Evolutionary conservation across 2,329 filamentous ascomycete species (phyloP), one percentile per base, ranked within the genome.

Genomic region (Exophiala spinifera): DNA sequence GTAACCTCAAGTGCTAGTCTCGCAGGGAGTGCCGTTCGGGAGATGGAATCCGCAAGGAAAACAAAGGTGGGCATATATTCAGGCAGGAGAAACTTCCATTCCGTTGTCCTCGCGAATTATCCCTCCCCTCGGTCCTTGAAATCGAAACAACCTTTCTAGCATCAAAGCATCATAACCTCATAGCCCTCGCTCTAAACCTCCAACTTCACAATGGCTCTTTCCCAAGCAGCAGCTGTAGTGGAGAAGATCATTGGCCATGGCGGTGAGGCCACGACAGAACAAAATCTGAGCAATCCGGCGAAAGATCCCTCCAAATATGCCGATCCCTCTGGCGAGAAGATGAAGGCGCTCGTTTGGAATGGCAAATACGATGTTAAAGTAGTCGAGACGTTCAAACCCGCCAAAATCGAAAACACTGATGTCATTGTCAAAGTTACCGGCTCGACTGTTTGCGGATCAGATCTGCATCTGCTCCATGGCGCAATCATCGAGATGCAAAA

Each of bases 261-360:
- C 62, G 77, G 81, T 62, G 86, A 85, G 64, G 79, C 84, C 15
- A 76, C 79, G 49, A 87, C 83, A 1, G 73, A 78, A 14, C 88
- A 92, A 59, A 84, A 94, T 65, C 76, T 92, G 45, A 75, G 80
- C 56, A 85, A 85, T 61, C 88, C 87, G n/a, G 75, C 71, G 1
- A 74, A 75, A 3, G 76, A 86, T 54, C 69, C 75, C 17, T 68
- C 67, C 28, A 76, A 76, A 60, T 76, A 76, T 66, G 81, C 76
- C 20, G 73, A 80, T 63, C 71, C 76, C 3, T 72, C 70, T 2
- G 71, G 70, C 28, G 80, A 84, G 63, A 86, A 72, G 14, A 94
- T 95, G 87, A 87, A 89, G 69, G 91, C 90, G 0, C 72, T 95
- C 13, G 81, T 81, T 1, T 95, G 90, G 90, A 83, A 87, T 71